Evolutionary conservation across 768 basidiomycete genomes (phyloP), one percentile per base, ranked within the genome.

Genomic region (Russula sp.): DNA sequence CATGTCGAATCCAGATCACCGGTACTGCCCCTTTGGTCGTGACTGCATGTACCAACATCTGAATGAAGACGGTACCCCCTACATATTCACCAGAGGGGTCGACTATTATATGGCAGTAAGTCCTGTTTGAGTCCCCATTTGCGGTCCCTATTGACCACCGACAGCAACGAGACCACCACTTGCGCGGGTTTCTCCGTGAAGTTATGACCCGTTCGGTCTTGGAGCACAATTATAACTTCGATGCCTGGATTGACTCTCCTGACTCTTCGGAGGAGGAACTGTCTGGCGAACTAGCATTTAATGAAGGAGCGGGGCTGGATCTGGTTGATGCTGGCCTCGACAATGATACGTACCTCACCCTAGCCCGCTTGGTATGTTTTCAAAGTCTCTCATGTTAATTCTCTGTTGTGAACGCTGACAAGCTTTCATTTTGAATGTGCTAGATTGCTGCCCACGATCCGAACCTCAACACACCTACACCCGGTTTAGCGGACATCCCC

Each of bases 21-120:
- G 84, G 0, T 79, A 80, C 56, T 93, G 90, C 72, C 90, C 88
- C 0, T 93, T 88, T 66, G 90, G 90, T 46, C 76, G 77, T 51
- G 90, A 92, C 61, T 93, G 90, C 70, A 90, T 93, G 70, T 93
- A 90, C 69, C 79, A 83, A 66, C 90, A 93, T 69, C 66, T 74
- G 52, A 84, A 86, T 29, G 73, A 75, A 0, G 89, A 91, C 65
- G 90, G 89, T 11, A 81, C 86, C 9, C 76, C 76, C 0, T 76
- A 82, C 65, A 66, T 80, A 2, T 87, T 87, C 67, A 66, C 70
- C 42, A 73, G 81, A 45, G 88, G 87, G 7, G 78, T 78, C 22
- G 79, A 81, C 38, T 72, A 74, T 22, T 79, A 75, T 59, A 82
- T 87, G 81, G 75, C 71, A 61, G 85, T 85, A 64, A 41, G 78